These are phyloP conservation scores for Cryptomeria japonica DNA, from an alignment of 75 land plant genomes.

Conservation along the genomic window DNA sequence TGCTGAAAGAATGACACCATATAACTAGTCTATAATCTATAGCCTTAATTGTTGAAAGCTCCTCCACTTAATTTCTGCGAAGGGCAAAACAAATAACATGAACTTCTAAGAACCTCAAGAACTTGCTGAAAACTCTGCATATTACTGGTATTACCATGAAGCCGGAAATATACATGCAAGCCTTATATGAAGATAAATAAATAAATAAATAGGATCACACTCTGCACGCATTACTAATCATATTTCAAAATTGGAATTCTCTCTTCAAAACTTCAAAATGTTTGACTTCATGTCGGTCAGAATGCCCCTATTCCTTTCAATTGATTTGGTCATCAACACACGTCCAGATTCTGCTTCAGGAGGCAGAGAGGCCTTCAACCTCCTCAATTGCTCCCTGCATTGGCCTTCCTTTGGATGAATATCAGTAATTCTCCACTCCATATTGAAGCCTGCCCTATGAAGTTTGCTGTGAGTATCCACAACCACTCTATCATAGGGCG, in stretches of 20 bases:
- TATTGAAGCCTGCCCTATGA: not conserved
- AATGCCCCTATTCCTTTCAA: slow-evolving; percentile 18
- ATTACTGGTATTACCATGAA: not conserved
- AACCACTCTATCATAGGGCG: slow-evolving; percentile 44
- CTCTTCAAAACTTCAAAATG: not conserved
- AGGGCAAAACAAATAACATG: not conserved
- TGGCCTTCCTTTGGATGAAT: slow-evolving; percentile 25
- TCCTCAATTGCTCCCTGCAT: slow-evolving; percentile 52
- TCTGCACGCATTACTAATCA: not conserved
- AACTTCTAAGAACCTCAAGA: not conserved
- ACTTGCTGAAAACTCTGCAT: slow-evolving; percentile 11
- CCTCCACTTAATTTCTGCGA: not conserved
- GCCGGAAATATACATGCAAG: slow-evolving; percentile 10
- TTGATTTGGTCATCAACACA: slow-evolving; percentile 15
- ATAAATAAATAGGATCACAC: not conserved
- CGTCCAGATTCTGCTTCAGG: slow-evolving; percentile 45
- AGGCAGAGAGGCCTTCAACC: slow-evolving; percentile 50
- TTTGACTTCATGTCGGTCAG: slow-evolving; percentile 5
- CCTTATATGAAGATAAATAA: not conserved
- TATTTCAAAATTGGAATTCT: not conserved
- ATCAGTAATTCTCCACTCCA: not conserved
- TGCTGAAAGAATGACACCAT: not conserved
- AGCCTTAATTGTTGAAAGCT: not conserved
- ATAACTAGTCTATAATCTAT: not conserved
- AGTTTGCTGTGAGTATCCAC: slow-evolving; percentile 7